These are phyloP conservation scores for Neospora caninum DNA, from an alignment of 169 alveolate genomes.

Conservation along the genomic window DNA sequence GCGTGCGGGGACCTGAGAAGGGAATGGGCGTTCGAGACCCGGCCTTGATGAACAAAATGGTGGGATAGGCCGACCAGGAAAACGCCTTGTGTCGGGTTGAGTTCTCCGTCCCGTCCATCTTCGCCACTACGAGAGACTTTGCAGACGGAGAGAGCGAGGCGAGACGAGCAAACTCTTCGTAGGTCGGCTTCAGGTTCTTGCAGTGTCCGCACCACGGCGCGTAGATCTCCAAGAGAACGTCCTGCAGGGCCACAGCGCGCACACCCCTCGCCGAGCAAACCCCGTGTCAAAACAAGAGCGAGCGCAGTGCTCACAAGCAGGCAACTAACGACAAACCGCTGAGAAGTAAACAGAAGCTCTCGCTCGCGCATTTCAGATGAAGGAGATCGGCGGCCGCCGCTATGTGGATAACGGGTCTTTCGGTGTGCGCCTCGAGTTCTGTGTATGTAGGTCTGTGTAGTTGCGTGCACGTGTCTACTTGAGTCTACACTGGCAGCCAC, in stretches of 20 bases:
- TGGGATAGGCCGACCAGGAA: constrained; percentile 50
- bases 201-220: constrained; percentile 99
- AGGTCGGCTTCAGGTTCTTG: constrained; percentile 90
- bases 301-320: too few relatives aligned
- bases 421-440: too few relatives aligned
- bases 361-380: too few relatives aligned
- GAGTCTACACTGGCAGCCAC: too few relatives aligned
- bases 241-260: constrained; percentile 60
- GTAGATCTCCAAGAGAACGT: constrained; percentile 93
- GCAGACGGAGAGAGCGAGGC: constrained; percentile 51
- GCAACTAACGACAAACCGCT: too few relatives aligned
- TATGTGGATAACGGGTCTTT: too few relatives aligned
- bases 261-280: not conserved
- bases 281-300: not conserved
- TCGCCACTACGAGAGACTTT: constrained; percentile 51
- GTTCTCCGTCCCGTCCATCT: constrained; percentile 65
- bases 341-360: too few relatives aligned
- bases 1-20: constrained; percentile 46
- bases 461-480: too few relatives aligned
- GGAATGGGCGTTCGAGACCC: constrained; percentile 55
- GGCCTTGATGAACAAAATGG: constrained; percentile 54
- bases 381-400: too few relatives aligned
- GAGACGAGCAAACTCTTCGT: constrained; percentile 73
- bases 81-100: constrained; percentile 37
- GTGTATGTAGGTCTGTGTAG: too few relatives aligned